Evolutionary conservation across 1,284 basidiomycete genomes (phyloP).

Genomic region (Leccinum huronense): DNA sequence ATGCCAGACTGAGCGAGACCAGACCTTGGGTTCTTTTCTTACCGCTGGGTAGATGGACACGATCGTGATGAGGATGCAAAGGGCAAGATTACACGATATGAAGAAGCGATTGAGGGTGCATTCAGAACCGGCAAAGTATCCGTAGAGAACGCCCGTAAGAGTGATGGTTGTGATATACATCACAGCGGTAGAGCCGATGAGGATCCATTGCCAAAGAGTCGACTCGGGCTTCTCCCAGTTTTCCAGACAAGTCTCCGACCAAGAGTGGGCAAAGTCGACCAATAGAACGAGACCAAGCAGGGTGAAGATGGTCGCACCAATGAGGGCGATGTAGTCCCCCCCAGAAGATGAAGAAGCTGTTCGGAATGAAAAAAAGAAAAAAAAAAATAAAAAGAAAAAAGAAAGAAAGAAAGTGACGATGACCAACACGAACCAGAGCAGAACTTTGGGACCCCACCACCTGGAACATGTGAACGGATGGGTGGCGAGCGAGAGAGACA

Average conservation of each 20-base stretch:
- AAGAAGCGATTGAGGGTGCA: conserved; percentile 94
- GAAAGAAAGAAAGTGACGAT: conserved; percentile 53
- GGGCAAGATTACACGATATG: conserved; percentile 89
- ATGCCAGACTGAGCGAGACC: conserved; percentile 95
- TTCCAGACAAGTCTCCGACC: conserved; percentile 96
- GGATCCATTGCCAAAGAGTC: conserved; percentile 94
- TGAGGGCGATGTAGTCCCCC: conserved; percentile 87
- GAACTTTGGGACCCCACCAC: conserved; percentile 98
- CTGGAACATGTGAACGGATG: conserved; percentile 40
- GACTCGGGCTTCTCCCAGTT: conserved; percentile 90
- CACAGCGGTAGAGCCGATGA: conserved; percentile 91
- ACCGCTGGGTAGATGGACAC: conserved; percentile 84
- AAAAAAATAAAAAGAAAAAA: no score
- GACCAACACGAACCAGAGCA: conserved; percentile 81
- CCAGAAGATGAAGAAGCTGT: conserved; percentile 94
- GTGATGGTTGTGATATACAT: conserved; percentile 85
- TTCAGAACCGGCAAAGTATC: conserved; percentile 84
- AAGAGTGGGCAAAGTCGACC: conserved; percentile 98
- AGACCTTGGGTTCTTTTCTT: conserved; percentile 92
- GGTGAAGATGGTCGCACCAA: conserved; percentile 94
- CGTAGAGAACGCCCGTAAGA: conserved; percentile 86
- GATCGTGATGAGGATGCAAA: conserved; percentile 80
- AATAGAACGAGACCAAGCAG: conserved; percentile 95
- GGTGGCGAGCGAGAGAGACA: neutral
- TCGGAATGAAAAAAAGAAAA: conserved; percentile 75